These are phyloP conservation scores for Starmerella apicola DNA, from an alignment of 805 yeast species.

Conservation along the genomic window DNA sequence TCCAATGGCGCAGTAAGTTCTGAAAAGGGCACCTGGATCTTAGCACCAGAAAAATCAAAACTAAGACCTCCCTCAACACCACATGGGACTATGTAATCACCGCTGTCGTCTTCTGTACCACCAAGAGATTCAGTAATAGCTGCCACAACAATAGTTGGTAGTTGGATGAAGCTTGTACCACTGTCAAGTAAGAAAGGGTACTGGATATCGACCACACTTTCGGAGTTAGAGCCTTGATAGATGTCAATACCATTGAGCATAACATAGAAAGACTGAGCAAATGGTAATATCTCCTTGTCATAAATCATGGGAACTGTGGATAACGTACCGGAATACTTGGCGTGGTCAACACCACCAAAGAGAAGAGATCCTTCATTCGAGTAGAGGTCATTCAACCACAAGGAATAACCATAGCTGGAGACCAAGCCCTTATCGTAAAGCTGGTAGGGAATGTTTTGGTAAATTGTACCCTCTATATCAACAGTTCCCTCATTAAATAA, in stretches of 20 bases:
- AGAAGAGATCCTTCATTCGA: slow-evolving; percentile 30
- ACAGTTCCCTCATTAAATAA: slow-evolving; percentile 20
- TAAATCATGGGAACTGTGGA: slow-evolving; percentile 26
- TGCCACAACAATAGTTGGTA: slow-evolving; percentile 31
- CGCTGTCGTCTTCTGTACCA: slow-evolving; percentile 30
- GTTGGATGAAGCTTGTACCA: slow-evolving; percentile 41
- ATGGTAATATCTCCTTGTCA: no score
- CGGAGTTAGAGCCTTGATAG: slow-evolving; percentile 3
- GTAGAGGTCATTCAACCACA: slow-evolving; percentile 31
- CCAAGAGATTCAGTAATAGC: slow-evolving; percentile 27
- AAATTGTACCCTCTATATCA: slow-evolving; percentile 23
- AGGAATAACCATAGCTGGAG: slow-evolving; percentile 34
- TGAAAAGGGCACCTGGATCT: slow-evolving; percentile 18
- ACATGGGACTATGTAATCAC: no score
- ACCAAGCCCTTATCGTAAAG: slow-evolving; percentile 39
- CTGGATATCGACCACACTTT: slow-evolving; percentile 33
- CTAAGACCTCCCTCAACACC: slow-evolving; percentile 24
- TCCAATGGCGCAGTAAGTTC: slow-evolving; percentile 10
- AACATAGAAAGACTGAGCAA: no score
- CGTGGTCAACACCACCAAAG: slow-evolving; percentile 36
- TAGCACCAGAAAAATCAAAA: slow-evolving; percentile 22
- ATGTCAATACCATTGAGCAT: slow-evolving; percentile 14
- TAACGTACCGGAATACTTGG: slow-evolving; percentile 33
- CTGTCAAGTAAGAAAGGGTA: slow-evolving; percentile 41
- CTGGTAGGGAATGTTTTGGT: slow-evolving; percentile 52